Conservation (phyloP, 208 protist genomes). For the Crithidia sp. region DNA sequence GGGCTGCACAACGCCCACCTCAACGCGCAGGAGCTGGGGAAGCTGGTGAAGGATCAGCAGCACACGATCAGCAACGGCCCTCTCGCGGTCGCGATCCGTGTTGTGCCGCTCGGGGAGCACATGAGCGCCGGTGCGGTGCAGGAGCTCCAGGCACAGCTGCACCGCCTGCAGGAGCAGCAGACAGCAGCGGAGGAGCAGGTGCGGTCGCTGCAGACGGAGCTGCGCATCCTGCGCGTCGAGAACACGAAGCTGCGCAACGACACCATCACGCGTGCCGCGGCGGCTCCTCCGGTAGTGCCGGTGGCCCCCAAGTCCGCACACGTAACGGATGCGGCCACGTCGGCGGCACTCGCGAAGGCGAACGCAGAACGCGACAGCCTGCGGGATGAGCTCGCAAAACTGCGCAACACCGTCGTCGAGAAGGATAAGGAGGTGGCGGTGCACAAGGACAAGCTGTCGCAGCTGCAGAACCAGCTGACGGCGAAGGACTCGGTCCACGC, state of each 20-base stretch:
- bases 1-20: conserved; percentile 65
- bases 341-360: conserved; percentile 24
- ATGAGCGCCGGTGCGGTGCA: conserved; percentile 26
- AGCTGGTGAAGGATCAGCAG: conserved; percentile 70
- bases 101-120: conserved; percentile 43
- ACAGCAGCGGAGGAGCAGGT: conserved; percentile 21
- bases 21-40: conserved; percentile 62
- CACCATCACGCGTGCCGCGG: neutral
- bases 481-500: conserved; percentile 26
- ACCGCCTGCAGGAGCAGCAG: conserved; percentile 34
- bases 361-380: conserved; percentile 46
- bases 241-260: conserved; percentile 29
- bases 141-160: conserved; percentile 57
- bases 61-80: conserved; percentile 57
- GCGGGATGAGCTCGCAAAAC: conserved; percentile 38
- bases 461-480: conserved; percentile 27
- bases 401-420: conserved; percentile 46
- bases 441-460: conserved; percentile 38
- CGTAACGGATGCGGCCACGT: conserved; percentile 9
- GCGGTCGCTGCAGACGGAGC: conserved; percentile 18
- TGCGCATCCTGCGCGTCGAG: conserved; percentile 24
- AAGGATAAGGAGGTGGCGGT: conserved; percentile 58
- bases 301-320: neutral
- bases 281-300: neutral
- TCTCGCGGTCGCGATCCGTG: conserved; percentile 40